These are phyloP conservation scores for Starmerella scarabaei DNA, from an alignment of 805 yeast species.

Conservation along the genomic window DNA sequence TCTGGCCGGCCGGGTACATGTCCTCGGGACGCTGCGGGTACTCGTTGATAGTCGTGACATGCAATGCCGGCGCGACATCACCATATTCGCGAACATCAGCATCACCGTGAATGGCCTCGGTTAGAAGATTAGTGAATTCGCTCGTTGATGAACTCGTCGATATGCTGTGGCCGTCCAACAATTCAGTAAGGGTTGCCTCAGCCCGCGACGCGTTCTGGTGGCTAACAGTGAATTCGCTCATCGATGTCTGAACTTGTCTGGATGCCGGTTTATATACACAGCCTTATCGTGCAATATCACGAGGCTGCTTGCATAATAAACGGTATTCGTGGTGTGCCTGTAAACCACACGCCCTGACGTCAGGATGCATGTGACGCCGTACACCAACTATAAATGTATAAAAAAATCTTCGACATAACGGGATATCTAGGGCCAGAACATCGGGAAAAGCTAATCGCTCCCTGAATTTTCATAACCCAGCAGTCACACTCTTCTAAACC, in stretches of 20 bases:
- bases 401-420: too few relatives aligned
- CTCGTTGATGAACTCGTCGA: constrained; percentile 20
- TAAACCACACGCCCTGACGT: background rate
- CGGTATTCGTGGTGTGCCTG: background rate
- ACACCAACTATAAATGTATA: too few relatives aligned
- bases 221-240: constrained; percentile 26
- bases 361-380: too few relatives aligned
- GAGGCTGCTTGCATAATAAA: background rate
- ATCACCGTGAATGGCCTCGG: constrained; percentile 51
- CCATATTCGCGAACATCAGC: constrained; percentile 31
- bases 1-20: constrained; percentile 32
- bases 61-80: constrained; percentile 58
- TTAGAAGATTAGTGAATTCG: constrained; percentile 5
- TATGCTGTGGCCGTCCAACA: constrained; percentile 54
- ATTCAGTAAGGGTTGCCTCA: constrained; percentile 48
- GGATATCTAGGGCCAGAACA: too few relatives aligned
- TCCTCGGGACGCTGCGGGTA: constrained; percentile 50
- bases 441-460: too few relatives aligned
- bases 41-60: constrained; percentile 64
- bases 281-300: background rate
- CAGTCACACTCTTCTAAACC: too few relatives aligned
- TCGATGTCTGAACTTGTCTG: constrained; percentile 20
- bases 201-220: constrained; percentile 62
- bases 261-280: constrained; percentile 30
- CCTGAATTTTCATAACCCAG: too few relatives aligned